phyloP scores from a whole-genome alignment of 345 rosid genomes.

The Rhodamnia argentea region DNA sequence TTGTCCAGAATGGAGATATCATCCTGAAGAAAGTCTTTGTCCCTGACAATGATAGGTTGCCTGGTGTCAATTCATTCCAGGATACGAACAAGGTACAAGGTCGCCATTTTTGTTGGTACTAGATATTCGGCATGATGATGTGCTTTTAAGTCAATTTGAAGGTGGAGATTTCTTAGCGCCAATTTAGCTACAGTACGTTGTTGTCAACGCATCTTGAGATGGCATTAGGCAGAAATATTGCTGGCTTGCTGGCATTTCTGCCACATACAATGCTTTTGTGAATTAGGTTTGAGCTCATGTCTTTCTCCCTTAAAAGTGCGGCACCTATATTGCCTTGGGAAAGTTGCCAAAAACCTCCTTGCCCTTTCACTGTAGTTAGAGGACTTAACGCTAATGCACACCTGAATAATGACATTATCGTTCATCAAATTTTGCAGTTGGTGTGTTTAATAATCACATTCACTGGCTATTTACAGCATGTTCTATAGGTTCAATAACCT shows the following conservation, averaged over 20 bases:
- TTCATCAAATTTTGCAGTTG: neutral
- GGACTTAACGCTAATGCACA: neutral
- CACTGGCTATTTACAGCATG: neutral
- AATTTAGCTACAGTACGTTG: neutral
- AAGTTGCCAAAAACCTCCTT: neutral
- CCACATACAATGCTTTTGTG: neutral
- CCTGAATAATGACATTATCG: neutral
- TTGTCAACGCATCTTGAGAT: neutral
- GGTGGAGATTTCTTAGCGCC: neutral
- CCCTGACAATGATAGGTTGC: conserved; percentile 77
- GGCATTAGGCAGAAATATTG: neutral
- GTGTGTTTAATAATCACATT: neutral
- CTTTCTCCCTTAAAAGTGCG: neutral
- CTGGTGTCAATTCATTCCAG: conserved; percentile 84
- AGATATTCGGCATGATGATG: neutral
- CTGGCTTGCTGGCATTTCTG: neutral
- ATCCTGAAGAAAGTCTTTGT: conserved; percentile 65
- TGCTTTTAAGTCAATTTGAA: neutral
- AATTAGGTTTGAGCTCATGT: neutral
- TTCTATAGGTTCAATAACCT: neutral
- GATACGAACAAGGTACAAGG: conserved; percentile 75
- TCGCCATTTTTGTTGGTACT: neutral
- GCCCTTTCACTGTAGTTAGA: neutral
- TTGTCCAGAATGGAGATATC: conserved; percentile 97
- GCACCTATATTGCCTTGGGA: neutral